A percentile compares a stretch with the other conserved stretches of the same genome.
Evolutionary conservation across 495 filamentous ascomycete genomes (phyloP).

Genomic region (Aspergillus kassunensis): DNA sequence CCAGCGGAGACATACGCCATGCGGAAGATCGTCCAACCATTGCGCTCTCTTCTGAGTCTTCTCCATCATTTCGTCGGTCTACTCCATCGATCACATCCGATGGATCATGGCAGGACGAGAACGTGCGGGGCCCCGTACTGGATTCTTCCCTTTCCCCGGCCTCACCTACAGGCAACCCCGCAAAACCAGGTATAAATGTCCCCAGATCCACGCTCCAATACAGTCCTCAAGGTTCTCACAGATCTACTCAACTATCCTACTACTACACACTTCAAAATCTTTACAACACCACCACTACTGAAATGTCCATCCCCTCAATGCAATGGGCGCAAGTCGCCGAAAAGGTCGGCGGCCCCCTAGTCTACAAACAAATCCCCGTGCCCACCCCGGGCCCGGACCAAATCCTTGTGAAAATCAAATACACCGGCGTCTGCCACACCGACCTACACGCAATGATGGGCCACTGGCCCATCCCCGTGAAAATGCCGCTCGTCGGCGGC

Average conservation of each 20-base stretch:
- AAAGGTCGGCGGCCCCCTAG: conserved; percentile 64
- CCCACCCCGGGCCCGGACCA: conserved; percentile 77
- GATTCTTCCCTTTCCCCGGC: not conserved
- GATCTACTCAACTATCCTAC: not conserved
- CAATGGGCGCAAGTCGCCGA: conserved; percentile 90
- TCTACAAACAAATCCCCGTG: conserved; percentile 82
- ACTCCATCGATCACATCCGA: too few relatives aligned
- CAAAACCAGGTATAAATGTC: not conserved
- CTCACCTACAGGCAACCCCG: not conserved
- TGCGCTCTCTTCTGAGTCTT: too few relatives aligned
- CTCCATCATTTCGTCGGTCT: too few relatives aligned
- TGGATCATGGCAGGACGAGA: not conserved
- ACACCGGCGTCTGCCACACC: conserved; percentile 91
- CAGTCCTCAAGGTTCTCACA: conserved; percentile 1
- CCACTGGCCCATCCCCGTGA: conserved; percentile 78
- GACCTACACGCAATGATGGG: conserved; percentile 81
- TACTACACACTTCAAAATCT: not conserved
- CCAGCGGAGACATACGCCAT: too few relatives aligned
- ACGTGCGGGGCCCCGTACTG: not conserved
- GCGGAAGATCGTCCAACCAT: too few relatives aligned
- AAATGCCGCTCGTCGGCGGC: conserved; percentile 85
- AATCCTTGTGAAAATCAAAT: conserved; percentile 87
- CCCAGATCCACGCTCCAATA: too few relatives aligned
- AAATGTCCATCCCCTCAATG: conserved; percentile 57
- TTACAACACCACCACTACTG: not conserved